Percentiles rank a stretch among this genome's conserved stretches.
Conservation (phyloP, 2,329 filamentous ascomycete species). For the Penicillium occitanis region DNA sequence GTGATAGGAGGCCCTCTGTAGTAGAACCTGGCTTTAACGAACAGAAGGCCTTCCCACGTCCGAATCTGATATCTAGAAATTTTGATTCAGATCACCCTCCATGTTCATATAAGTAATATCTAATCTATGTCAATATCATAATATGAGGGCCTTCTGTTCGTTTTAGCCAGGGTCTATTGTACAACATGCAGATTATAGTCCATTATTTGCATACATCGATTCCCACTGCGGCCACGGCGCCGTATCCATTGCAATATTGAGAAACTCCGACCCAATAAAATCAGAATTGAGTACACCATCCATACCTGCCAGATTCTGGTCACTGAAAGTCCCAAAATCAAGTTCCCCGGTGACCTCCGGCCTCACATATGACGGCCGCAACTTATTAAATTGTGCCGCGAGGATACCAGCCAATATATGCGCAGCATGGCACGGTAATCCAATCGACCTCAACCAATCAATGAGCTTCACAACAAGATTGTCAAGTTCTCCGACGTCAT, state of each 20-base stretch:
- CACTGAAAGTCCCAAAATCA: not conserved
- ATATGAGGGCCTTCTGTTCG: too few species aligned
- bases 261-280: conserved; percentile 15
- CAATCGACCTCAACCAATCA: conserved; percentile 44
- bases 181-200: not conserved
- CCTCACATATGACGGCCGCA: not conserved
- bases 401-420: conserved; percentile 44
- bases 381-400: conserved; percentile 22
- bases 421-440: conserved; percentile 44
- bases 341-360: not conserved
- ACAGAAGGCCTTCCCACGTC: too few species aligned
- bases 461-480: conserved; percentile 36
- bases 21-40: too few species aligned
- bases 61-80: too few species aligned
- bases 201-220: not conserved
- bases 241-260: conserved; percentile 13
- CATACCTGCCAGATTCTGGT: not conserved
- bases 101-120: too few species aligned
- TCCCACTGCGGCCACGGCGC: conserved; percentile 15
- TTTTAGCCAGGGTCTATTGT: too few species aligned
- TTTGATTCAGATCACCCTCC: too few species aligned
- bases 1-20: too few species aligned
- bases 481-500: conserved; percentile 39
- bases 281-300: not conserved
- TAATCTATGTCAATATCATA: too few species aligned